Evolutionary conservation across 2,329 filamentous ascomycete species (phyloP).

Genomic region (Thermochaetoides dissita): DNA sequence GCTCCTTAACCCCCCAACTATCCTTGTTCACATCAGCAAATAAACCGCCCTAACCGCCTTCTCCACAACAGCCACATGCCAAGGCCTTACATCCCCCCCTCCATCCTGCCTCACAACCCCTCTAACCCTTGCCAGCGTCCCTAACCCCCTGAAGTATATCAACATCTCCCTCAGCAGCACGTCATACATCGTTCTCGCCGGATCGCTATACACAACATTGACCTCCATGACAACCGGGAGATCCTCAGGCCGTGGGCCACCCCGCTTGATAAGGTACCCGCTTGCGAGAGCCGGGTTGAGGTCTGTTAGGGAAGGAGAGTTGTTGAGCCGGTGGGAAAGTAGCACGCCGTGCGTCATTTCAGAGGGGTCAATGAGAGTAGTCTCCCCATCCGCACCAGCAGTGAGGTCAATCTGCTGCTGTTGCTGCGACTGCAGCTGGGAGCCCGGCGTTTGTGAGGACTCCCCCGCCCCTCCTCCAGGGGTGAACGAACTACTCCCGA

Average conservation of each 20-base stretch:
- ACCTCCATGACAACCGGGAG: slow-evolving; percentile 48
- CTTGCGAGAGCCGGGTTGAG: slow-evolving; percentile 44
- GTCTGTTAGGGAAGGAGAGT: slow-evolving; percentile 40
- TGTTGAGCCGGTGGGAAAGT: slow-evolving; percentile 51
- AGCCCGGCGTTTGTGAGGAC: neutral
- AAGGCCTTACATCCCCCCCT: slow-evolving; percentile 49
- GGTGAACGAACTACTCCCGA: no score
- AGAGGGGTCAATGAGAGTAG: slow-evolving; percentile 55
- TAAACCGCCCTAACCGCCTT: slow-evolving; percentile 54
- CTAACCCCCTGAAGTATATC: slow-evolving; percentile 52
- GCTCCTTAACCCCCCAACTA: no score
- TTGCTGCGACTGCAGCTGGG: neutral
- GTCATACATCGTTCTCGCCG: slow-evolving; percentile 40
- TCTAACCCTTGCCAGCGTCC: slow-evolving; percentile 53
- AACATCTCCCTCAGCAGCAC: slow-evolving; percentile 56
- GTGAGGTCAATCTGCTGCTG: slow-evolving; percentile 14
- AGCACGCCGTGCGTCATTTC: slow-evolving; percentile 68
- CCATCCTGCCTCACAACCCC: slow-evolving; percentile 42
- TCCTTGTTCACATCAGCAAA: slow-evolving; percentile 38
- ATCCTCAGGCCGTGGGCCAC: slow-evolving; percentile 41
- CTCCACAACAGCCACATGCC: slow-evolving; percentile 62
- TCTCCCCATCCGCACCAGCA: slow-evolving; percentile 34
- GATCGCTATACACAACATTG: slow-evolving; percentile 46
- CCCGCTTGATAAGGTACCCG: slow-evolving; percentile 52
- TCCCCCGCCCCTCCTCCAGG: neutral